phyloP scores from a whole-genome alignment of 2,329 filamentous ascomycete species.

The Colletotrichum phormii region DNA sequence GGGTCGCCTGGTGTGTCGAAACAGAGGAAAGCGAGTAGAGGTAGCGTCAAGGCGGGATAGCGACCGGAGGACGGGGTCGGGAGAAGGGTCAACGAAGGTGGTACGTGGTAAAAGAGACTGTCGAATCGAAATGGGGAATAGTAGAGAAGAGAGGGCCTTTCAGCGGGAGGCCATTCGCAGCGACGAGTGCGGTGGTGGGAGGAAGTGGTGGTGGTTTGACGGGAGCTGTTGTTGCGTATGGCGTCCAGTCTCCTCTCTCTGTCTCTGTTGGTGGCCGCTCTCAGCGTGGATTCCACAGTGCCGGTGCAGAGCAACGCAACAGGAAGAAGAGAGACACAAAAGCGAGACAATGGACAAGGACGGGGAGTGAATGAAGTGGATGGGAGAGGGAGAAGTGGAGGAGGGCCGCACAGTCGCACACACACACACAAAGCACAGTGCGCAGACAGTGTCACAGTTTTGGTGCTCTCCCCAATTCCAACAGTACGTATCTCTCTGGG shows the following conservation, averaged over 20 bases:
- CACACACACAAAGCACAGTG: neutral
- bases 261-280: constrained; percentile 21
- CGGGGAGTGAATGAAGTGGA: constrained; percentile 13
- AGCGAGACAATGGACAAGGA: constrained; percentile 2
- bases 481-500: neutral
- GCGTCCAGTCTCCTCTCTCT: constrained; percentile 1
- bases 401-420: neutral
- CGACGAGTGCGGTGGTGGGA: neutral
- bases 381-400: constrained; percentile 16
- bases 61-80: constrained; percentile 27
- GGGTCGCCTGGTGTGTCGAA: constrained; percentile 8
- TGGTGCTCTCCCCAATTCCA: neutral
- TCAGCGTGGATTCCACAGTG: constrained; percentile 35
- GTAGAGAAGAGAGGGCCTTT: constrained; percentile 16
- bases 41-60: constrained; percentile 19
- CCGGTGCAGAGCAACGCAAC: constrained; percentile 13
- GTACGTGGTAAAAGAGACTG: neutral
- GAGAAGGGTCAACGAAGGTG: constrained; percentile 22
- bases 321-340: neutral
- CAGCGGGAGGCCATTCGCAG: constrained; percentile 25
- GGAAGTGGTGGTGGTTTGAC: neutral
- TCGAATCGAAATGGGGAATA: constrained; percentile 12
- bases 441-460: neutral
- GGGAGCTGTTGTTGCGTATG: constrained; percentile 1
- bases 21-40: constrained; percentile 31